Base-by-base conservation (phyloP, 202 grass and related monocot genomes). In the Cymbopogon flexuosus region DNA sequence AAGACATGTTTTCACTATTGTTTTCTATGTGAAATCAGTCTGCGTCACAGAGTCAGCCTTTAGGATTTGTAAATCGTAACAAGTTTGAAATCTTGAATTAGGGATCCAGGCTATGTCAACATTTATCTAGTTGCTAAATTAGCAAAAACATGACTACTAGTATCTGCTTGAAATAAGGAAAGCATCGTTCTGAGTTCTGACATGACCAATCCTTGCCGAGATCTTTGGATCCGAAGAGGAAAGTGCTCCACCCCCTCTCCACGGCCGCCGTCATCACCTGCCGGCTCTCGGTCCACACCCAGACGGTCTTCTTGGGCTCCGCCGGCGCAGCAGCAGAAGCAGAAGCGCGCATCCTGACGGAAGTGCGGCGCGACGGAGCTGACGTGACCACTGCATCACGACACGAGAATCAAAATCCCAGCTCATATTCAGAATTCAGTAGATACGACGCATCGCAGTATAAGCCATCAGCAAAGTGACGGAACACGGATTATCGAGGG, bases 211-310 rank as follows among this genome's bases (percentile, higher is more conserved):
- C 92, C 8, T 86, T 65, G 49, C 84, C 78, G 57, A 98, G 79
- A 8, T 91, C 87, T 86, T 87, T 87, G 54, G 88, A 93, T 69
- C 84, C 65, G 39, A 98, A 98, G 77, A 98, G 76, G 79, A 98
- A 98, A 52, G 92, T 93, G 73, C 42, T 91, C 96, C 96, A 98
- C 1, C 96, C 96, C 83, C 96, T 89, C 90, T 95, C 92, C 42
- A 95, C 92, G 30, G 96, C 84, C 11, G 88, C 87, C 11, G 88
- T 93, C 90, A 98, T 91, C 71, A 95, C 90, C 81, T 88, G 79
- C 33, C 81, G 88, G 60, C 86, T 95, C 83, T 89, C 77, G 29
- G 96, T 98, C 92, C 96, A 98, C 58, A 98, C 70, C 92, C 96
- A 98, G 33, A 98, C 80, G 9, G 84, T 77, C 96, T 95, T 95